These are phyloP conservation scores for Ramaria sp. DNA, from an alignment of 768 basidiomycete species.

Conservation along the genomic window DNA sequence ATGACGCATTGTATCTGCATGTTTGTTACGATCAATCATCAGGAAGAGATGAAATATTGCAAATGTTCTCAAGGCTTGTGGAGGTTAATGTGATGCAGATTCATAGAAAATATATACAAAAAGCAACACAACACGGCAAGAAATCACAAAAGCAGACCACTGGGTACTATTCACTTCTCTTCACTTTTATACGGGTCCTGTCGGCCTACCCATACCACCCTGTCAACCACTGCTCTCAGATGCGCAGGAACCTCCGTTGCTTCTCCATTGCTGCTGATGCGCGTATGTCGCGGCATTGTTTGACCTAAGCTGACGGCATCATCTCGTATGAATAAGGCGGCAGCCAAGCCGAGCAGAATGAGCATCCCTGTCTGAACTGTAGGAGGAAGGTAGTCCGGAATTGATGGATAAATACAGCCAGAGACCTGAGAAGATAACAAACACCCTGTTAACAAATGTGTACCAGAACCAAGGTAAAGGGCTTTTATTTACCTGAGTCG, in stretches of 20 bases:
- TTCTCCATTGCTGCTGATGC: background rate
- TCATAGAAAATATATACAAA: no score
- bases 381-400: conserved; percentile 3
- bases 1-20: no score
- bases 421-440: background rate
- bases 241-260: background rate
- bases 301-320: background rate
- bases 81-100: no score
- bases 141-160: no score
- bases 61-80: no score
- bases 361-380: conserved; percentile 2
- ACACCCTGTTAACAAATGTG: background rate
- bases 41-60: no score
- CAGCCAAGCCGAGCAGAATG: background rate
- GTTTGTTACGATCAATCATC: no score
- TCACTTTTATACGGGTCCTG: background rate
- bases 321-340: background rate
- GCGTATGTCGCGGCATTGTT: background rate
- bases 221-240: background rate
- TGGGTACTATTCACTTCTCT: background rate
- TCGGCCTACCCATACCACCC: background rate
- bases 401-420: background rate
- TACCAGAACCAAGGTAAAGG: no score
- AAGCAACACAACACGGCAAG: no score
- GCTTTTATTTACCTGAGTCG: background rate